Conservation (phyloP, 208 protist species). For the Leishmania guyanensis region DNA sequence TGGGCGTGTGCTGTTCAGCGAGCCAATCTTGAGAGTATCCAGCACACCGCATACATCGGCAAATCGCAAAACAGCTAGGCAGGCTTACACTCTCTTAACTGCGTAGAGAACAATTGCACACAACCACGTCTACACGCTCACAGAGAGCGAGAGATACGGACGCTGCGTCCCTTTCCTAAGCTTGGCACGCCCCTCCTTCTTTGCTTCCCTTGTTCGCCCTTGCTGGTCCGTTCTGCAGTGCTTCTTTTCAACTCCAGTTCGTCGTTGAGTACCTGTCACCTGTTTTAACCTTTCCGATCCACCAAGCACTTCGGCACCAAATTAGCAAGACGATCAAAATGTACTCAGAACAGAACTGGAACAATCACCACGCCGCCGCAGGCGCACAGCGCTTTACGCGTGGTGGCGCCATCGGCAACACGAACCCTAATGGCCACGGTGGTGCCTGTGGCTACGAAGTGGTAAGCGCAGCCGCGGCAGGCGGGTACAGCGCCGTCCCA, state of each 20-base stretch:
- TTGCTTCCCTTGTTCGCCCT: not conserved
- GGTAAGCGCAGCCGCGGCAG: slow-evolving; percentile 7
- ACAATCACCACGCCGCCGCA: slow-evolving; percentile 17
- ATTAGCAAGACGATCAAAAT: slow-evolving; percentile 3
- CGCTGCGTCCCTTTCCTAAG: not conserved
- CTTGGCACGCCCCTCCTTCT: not conserved
- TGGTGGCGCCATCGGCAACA: slow-evolving; percentile 4
- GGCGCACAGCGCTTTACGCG: slow-evolving; percentile 8
- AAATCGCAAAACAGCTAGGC: not conserved
- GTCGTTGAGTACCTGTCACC: not conserved
- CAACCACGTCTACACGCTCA: not conserved
- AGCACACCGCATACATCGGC: not conserved
- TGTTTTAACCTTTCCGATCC: not conserved
- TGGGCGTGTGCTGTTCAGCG: not conserved
- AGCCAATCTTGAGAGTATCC: not conserved
- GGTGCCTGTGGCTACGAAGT: slow-evolving; percentile 17
- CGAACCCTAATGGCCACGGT: not conserved
- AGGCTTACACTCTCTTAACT: not conserved
- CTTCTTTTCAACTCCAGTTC: not conserved
- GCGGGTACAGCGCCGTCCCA: slow-evolving; percentile 20
- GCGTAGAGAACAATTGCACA: not conserved
- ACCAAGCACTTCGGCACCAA: not conserved
- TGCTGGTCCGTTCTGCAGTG: not conserved
- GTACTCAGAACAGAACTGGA: slow-evolving; percentile 46
- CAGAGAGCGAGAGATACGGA: not conserved